Percentiles rank a stretch among this genome's conserved stretches.
Conservation (phyloP, 441 rosid genomes). For the Erodium trifolium region DNA sequence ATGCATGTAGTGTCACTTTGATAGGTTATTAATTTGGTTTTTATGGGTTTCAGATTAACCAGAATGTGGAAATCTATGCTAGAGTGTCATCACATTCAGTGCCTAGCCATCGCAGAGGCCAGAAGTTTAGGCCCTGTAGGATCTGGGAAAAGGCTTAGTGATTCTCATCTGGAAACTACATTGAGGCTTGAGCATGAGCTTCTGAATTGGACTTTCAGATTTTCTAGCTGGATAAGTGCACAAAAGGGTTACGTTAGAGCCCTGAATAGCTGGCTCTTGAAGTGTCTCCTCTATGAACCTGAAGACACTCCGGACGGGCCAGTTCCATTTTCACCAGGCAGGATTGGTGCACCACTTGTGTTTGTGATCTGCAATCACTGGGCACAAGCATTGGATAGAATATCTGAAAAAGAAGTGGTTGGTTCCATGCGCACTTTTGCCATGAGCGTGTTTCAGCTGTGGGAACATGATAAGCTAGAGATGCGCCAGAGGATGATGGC, state of each 20-base stretch:
- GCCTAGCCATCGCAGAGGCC: conserved; percentile 61
- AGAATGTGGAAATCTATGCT: conserved; percentile 92
- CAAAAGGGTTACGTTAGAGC: conserved; percentile 70
- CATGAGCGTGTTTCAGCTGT: conserved; percentile 49
- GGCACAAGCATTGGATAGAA: conserved; percentile 65
- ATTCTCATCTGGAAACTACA: conserved; percentile 55
- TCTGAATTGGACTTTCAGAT: conserved; percentile 56
- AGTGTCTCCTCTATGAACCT: conserved; percentile 75
- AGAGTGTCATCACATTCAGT: conserved; percentile 79
- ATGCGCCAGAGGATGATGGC: conserved; percentile 40
- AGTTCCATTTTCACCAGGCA: conserved; percentile 83
- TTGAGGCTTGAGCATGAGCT: conserved; percentile 65
- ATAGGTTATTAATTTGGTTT: no score
- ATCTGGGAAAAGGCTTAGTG: conserved; percentile 49
- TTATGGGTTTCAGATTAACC: conserved; percentile 39
- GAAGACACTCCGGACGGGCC: conserved; percentile 84
- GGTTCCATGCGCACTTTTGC: conserved; percentile 60
- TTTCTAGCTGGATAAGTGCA: conserved; percentile 64
- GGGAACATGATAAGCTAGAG: conserved; percentile 65
- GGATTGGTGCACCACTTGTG: conserved; percentile 82
- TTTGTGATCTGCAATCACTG: conserved; percentile 92
- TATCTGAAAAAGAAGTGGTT: conserved; percentile 80
- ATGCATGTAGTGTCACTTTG: no score
- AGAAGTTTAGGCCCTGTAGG: conserved; percentile 53
- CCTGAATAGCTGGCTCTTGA: conserved; percentile 73